Evolutionary conservation across 805 yeast species (phyloP).

Genomic region (Yamadazyma akitaensis): DNA sequence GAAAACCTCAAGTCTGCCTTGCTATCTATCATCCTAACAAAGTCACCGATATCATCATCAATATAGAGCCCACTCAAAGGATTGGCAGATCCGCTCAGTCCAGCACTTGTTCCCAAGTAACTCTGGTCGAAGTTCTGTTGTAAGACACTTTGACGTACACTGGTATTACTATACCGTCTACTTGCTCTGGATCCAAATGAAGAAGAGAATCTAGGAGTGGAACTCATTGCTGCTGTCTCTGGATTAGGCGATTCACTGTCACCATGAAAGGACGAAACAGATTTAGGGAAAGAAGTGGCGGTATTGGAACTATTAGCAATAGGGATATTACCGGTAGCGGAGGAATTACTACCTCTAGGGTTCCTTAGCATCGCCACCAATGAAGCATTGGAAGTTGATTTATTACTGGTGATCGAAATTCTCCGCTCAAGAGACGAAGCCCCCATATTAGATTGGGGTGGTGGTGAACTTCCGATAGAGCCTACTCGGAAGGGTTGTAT

Average conservation of each 20-base stretch:
- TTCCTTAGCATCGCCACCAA: conserved; percentile 51
- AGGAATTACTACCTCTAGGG: conserved; percentile 45
- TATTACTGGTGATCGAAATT: conserved; percentile 42
- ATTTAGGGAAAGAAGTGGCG: conserved; percentile 28
- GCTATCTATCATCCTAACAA: conserved; percentile 67
- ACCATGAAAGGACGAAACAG: conserved; percentile 40
- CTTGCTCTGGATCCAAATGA: conserved; percentile 66
- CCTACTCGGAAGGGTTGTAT: conserved; percentile 65
- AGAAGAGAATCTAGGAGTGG: conserved; percentile 62
- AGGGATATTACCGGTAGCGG: conserved; percentile 21
- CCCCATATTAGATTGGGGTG: conserved; percentile 23
- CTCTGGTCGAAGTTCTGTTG: conserved; percentile 20
- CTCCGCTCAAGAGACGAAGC: conserved; percentile 34
- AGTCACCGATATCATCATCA: conserved; percentile 64
- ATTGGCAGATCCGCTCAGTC: conserved; percentile 33
- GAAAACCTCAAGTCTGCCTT: conserved; percentile 49
- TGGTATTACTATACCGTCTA: conserved; percentile 45
- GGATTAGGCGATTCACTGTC: conserved; percentile 24
- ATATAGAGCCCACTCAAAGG: conserved; percentile 43
- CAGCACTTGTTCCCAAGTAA: conserved; percentile 32
- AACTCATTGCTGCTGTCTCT: conserved; percentile 18
- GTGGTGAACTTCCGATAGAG: conserved; percentile 46
- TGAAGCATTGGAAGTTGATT: conserved; percentile 51
- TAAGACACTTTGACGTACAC: conserved; percentile 25
- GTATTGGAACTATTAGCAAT: conserved; percentile 12